Evolutionary conservation across 2,329 filamentous ascomycete species (phyloP).

Genomic region (Hymenoscyphus salicellus): DNA sequence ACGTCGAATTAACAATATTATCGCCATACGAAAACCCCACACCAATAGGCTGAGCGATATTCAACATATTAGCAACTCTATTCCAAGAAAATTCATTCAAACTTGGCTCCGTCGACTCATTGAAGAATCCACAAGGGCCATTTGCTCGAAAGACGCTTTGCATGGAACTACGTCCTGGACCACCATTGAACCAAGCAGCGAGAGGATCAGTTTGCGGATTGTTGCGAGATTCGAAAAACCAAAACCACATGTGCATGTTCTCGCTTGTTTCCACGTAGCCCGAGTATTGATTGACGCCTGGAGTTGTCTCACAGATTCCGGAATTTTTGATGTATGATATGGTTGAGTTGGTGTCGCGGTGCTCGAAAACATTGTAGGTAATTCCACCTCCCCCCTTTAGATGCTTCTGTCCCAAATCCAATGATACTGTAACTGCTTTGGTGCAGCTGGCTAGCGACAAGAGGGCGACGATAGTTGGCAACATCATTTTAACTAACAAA

Average conservation of each 20-base stretch:
- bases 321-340: conserved; percentile 41
- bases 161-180: conserved; percentile 14
- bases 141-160: conserved; percentile 7
- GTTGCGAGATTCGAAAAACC: conserved; percentile 15
- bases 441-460: too few species aligned
- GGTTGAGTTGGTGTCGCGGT: too few species aligned
- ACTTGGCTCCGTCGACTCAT: conserved; percentile 38
- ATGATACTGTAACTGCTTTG: too few species aligned
- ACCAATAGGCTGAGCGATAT: conserved; percentile 38
- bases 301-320: conserved; percentile 16
- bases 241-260: conserved; percentile 7
- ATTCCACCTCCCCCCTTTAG: too few species aligned
- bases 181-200: conserved; percentile 7
- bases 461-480: too few species aligned
- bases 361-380: too few species aligned
- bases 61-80: conserved; percentile 38
- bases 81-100: conserved; percentile 40
- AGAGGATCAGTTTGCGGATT: conserved; percentile 8
- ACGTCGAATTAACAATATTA: too few species aligned
- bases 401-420: too few species aligned
- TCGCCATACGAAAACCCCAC: too few species aligned
- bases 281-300: conserved; percentile 14
- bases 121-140: conserved; percentile 40
- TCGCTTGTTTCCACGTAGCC: conserved; percentile 37
- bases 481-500: too few species aligned